Percentiles rank a stretch among this genome's conserved stretches.
Conservation (phyloP, 1,284 basidiomycete genomes). For the Rhodotorula sp. region DNA sequence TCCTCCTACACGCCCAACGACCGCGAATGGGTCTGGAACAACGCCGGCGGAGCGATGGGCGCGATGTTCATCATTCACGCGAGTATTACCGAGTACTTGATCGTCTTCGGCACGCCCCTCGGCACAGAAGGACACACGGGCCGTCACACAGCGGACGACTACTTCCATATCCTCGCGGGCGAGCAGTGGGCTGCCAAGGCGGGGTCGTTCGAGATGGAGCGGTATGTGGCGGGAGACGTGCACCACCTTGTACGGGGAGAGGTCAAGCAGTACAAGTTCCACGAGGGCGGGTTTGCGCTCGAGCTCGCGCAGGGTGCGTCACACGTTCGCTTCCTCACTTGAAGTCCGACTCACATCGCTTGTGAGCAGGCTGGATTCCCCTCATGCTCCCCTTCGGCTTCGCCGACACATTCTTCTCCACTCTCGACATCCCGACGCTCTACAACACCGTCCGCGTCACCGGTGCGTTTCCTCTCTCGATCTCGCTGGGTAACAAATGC, state of each 20-base stretch:
- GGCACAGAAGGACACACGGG: slow-evolving; percentile 97
- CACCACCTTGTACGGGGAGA: slow-evolving; percentile 77
- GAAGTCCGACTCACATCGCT: too few relatives aligned
- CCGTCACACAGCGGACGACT: slow-evolving; percentile 92
- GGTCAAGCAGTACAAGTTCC: slow-evolving; percentile 97
- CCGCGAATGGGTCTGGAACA: slow-evolving; percentile 91
- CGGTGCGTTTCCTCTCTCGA: slow-evolving; percentile 45
- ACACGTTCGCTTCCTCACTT: not conserved
- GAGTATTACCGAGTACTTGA: slow-evolving; percentile 68
- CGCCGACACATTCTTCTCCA: slow-evolving; percentile 80
- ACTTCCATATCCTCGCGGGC: slow-evolving; percentile 91
- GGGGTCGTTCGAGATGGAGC: slow-evolving; percentile 74
- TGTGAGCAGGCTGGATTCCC: slow-evolving; percentile 53
- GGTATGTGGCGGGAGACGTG: slow-evolving; percentile 77
- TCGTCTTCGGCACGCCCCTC: slow-evolving; percentile 90
- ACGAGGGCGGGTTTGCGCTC: slow-evolving; percentile 88
- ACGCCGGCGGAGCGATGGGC: slow-evolving; percentile 96
- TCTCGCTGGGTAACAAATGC: not conserved
- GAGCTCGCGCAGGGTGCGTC: slow-evolving; percentile 84
- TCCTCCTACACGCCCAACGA: slow-evolving; percentile 45
- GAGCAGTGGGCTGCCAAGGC: slow-evolving; percentile 88
- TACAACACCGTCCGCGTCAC: slow-evolving; percentile 77
- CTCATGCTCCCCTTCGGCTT: slow-evolving; percentile 75
- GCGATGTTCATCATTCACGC: slow-evolving; percentile 88
- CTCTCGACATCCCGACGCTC: slow-evolving; percentile 80